phyloP scores from a whole-genome alignment of 1,284 basidiomycete genomes.

The Malassezia psittaci region DNA sequence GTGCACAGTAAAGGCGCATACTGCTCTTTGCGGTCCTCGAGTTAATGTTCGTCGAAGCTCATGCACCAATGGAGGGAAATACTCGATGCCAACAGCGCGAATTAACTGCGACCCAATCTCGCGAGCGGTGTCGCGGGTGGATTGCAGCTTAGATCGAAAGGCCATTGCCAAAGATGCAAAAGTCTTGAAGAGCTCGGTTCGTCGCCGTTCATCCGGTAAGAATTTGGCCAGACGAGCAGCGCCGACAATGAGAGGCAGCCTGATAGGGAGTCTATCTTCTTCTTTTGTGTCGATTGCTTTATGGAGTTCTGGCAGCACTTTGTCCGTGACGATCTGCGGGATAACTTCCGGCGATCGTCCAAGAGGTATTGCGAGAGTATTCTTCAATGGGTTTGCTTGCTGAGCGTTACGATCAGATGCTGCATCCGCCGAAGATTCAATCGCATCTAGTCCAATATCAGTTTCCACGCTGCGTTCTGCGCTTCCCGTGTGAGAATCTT shows the following conservation, averaged over 20 bases:
- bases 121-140: slow-evolving; percentile 77
- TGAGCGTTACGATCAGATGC: background rate
- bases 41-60: slow-evolving; percentile 73
- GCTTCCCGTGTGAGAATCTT: slow-evolving; percentile 8
- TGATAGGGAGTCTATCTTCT: slow-evolving; percentile 63
- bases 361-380: background rate
- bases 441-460: background rate
- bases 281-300: slow-evolving; percentile 56
- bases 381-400: background rate
- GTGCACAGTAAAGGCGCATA: slow-evolving; percentile 76
- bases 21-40: slow-evolving; percentile 87
- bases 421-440: slow-evolving; percentile 9
- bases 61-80: slow-evolving; percentile 63
- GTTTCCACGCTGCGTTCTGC: slow-evolving; percentile 3
- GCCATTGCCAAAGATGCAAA: slow-evolving; percentile 77
- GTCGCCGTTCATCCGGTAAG: slow-evolving; percentile 58
- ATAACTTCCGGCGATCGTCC: background rate
- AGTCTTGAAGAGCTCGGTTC: slow-evolving; percentile 62
- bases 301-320: slow-evolving; percentile 42
- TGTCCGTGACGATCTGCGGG: slow-evolving; percentile 14
- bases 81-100: slow-evolving; percentile 62
- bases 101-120: slow-evolving; percentile 77
- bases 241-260: slow-evolving; percentile 68
- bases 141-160: slow-evolving; percentile 81
- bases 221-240: slow-evolving; percentile 73